Evolutionary conservation across 2,329 filamentous ascomycete species (phyloP), one percentile per base, ranked within the genome.

Genomic region (Cladosporium sp.): DNA sequence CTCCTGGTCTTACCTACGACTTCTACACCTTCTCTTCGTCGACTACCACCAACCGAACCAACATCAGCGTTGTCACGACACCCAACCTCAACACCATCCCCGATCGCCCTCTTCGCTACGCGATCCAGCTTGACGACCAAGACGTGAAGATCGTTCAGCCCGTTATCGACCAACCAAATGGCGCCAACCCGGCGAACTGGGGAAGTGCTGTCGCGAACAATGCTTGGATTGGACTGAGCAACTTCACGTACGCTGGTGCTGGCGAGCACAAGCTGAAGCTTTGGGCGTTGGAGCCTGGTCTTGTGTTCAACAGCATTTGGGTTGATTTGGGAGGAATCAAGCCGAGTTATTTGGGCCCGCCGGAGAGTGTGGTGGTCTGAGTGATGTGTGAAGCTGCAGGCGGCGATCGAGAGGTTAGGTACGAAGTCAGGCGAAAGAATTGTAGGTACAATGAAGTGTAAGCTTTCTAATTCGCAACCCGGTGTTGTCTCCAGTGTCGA

Each of bases 1-100:
- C 80, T 0, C 86, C 87, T 0, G 82, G 82, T 5, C 80, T 90
- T 10, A 83, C 86, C 68, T 91, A 89, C 73, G 80, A 84, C 61
- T 71, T 90, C 65, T 89, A 87, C 75, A 79, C 87, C 14, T 89
- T 88, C 77, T 85, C 83, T 51, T 81, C 82, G 65, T 74, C 75
- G 23, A 74, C 80, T 5, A n/a, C 79, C 6, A 75, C 74, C 53
- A 81, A 80, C 68, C 75, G 81, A 1, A 82, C 70, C 58, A 73
- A 74, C 59, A 67, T 73, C 54, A 74, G 71, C 7, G 62, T 75
- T 34, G 67, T 65, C 56, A 67, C 71, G 5, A 73, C 71, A 6
- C 69, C 73, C 4, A 70, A 71, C 7, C 66, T 75, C 13, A 75
- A 75, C 66, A 74, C 73, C 6, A 66, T 68, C 28, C 71, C 72